Conservation (phyloP, 352 stramenopile genomes). For the Phytopythium sindhum region DNA sequence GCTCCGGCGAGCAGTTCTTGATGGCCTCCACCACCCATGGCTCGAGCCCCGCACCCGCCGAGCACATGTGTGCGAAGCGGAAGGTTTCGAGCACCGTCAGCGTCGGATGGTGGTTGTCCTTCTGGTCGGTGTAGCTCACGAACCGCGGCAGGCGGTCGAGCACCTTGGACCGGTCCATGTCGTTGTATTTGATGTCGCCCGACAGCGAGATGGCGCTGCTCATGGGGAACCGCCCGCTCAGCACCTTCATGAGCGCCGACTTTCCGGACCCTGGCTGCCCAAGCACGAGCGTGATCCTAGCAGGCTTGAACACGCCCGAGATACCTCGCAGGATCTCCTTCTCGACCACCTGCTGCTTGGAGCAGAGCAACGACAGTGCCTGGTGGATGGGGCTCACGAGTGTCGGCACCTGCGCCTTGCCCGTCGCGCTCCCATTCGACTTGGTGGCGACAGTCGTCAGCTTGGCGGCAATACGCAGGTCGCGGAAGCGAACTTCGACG, state of each 20-base stretch:
- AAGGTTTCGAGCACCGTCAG: slow-evolving; percentile 93
- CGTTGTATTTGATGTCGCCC: slow-evolving; percentile 47
- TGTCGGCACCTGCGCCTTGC: slow-evolving; percentile 13
- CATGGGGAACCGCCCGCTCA: slow-evolving; percentile 41
- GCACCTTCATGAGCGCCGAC: slow-evolving; percentile 36
- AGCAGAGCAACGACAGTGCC: slow-evolving; percentile 15
- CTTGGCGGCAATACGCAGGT: slow-evolving; percentile 41
- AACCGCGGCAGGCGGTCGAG: slow-evolving; percentile 26
- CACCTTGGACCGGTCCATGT: slow-evolving; percentile 18
- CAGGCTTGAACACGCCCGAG: slow-evolving; percentile 32
- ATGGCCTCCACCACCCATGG: slow-evolving; percentile 33
- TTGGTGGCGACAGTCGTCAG: slow-evolving; percentile 19
- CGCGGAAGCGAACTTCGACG: slow-evolving; percentile 49
- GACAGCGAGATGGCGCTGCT: slow-evolving; percentile 35
- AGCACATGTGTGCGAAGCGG: slow-evolving; percentile 88
- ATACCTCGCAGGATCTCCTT: slow-evolving; percentile 39
- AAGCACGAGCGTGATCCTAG: slow-evolving; percentile 36
- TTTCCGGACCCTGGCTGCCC: slow-evolving; percentile 41
- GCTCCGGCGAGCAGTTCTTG: slow-evolving; percentile 31
- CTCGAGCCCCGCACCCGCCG: slow-evolving; percentile 33
- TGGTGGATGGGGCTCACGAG: slow-evolving; percentile 14
- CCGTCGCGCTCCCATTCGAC: slow-evolving; percentile 6
- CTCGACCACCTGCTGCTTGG: slow-evolving; percentile 21
- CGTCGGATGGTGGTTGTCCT: slow-evolving; percentile 84
- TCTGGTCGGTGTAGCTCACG: slow-evolving; percentile 46